Conservation (phyloP, 805 yeast genomes). For the Hanseniaspora singularis region DNA sequence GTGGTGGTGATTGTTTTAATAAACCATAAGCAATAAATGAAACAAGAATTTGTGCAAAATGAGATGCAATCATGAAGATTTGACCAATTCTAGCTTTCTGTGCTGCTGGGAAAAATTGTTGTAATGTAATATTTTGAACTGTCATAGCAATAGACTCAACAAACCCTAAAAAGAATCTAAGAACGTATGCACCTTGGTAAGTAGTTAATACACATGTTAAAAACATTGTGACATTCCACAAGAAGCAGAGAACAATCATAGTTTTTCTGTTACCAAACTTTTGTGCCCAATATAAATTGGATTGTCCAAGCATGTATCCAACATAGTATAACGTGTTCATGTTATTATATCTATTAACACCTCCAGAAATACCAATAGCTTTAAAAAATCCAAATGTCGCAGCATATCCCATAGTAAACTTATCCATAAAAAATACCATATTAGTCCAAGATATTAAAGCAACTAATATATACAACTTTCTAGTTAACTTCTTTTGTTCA, state of each 20-base stretch:
- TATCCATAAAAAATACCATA: constrained; percentile 14
- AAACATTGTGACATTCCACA: constrained; percentile 14
- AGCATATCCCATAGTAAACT: constrained; percentile 13
- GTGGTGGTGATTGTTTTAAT: constrained; percentile 16
- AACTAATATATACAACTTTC: constrained; percentile 11
- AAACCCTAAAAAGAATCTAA: constrained; percentile 38
- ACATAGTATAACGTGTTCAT: constrained; percentile 14
- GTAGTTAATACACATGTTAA: background rate
- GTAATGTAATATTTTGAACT: constrained; percentile 33
- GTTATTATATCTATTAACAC: constrained; percentile 9
- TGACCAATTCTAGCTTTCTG: constrained; percentile 36
- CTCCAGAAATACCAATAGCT: constrained; percentile 7
- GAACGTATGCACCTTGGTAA: constrained; percentile 20
- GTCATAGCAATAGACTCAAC: constrained; percentile 33
- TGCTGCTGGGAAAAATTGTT: constrained; percentile 32
- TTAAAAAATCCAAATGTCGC: constrained; percentile 13
- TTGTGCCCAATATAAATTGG: constrained; percentile 6
- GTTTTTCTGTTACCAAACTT: constrained; percentile 8
- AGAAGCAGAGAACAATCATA: constrained; percentile 2
- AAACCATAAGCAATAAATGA: constrained; percentile 32
- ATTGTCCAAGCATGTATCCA: constrained; percentile 14
- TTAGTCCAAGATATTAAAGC: constrained; percentile 11
- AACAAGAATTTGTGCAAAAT: constrained; percentile 29
- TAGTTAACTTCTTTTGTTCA: constrained; percentile 11
- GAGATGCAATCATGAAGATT: constrained; percentile 29